Base-by-base conservation (phyloP, 2,329 filamentous ascomycete genomes). In the Fonsecaea monophora region DNA sequence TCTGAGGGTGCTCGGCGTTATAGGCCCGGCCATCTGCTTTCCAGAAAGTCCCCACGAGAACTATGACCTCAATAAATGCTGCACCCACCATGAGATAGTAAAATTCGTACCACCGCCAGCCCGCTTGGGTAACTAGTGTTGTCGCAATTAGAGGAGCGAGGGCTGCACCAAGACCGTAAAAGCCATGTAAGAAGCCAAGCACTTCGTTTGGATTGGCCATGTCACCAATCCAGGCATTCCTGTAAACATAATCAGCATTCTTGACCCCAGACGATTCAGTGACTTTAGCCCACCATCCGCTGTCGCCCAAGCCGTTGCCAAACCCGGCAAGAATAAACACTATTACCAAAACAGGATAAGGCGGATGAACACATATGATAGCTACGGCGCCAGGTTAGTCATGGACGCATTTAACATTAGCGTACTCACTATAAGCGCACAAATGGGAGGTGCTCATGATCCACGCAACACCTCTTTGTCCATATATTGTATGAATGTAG, bases 181-280 rank as follows among this genome's bases (percentile, higher is more conserved):
- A 94, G 92, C 8, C 90, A 85, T 68, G 87, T 85, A 25, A 86
- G 83, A 88, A 94, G 90, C 73, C 89, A 89, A 35, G 91, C 9
- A 94, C 81, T 74, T 92, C 88, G 75, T 93, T 93, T 9, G 89
- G 85, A 67, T 87, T 85, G 10, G 86, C 82, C 86, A 94, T 90
- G 72, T 88, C 90, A n/a, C 90, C 91, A 32, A 87, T 83, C 83
- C 85, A 87, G 0, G 85, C 84, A 73, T 86, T 86, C 82, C 68
- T 70, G 32, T 48, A 34, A 15, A 42, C 4, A 56, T 82, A 85
- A 8, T 80, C 84, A 0, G 84, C 82, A 72, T 87, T 72, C 58
- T 74, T 68, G 38, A 62, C 60, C 21, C 32, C 9, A 38, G 42
- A 34, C 13, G 15, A 38, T 8, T 8, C 83, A 73, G 85, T 85